Evolutionary conservation across 2,329 filamentous ascomycete species (phyloP).

Genomic region (Byssoonygena ceratinophila): DNA sequence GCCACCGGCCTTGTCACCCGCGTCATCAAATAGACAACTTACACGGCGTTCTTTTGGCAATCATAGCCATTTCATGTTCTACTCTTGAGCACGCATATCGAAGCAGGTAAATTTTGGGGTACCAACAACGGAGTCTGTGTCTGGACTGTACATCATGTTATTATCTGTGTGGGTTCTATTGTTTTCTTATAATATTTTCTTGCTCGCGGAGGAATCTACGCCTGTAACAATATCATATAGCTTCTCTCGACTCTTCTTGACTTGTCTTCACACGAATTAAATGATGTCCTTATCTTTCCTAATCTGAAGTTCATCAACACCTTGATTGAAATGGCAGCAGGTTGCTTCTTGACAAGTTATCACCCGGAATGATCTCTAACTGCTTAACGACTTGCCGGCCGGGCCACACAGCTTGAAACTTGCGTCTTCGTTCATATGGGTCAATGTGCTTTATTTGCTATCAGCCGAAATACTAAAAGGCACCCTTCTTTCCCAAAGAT

Average conservation of each 20-base stretch:
- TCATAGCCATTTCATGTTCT: conserved; percentile 1
- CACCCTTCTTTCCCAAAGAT: no score
- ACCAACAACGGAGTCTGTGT: conserved; percentile 15
- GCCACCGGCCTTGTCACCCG: conserved; percentile 74
- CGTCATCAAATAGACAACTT: conserved; percentile 44
- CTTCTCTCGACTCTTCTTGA: conserved; percentile 15
- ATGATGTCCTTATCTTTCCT: not conserved
- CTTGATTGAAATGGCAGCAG: not conserved
- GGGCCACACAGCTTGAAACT: no score
- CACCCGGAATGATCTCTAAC: no score
- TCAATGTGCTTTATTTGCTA: no score
- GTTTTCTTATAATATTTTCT: not conserved
- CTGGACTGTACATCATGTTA: conserved; percentile 13
- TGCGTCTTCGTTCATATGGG: no score
- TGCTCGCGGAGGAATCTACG: conserved; percentile 2
- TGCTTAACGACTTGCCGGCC: no score
- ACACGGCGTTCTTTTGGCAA: conserved; percentile 5
- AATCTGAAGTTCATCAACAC: not conserved
- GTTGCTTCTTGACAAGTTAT: no score
- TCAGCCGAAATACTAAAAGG: no score
- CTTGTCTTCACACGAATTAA: not conserved
- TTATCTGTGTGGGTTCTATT: conserved; percentile 13
- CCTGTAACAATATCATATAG: conserved; percentile 14
- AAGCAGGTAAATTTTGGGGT: conserved; percentile 10
- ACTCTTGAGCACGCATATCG: conserved; percentile 9